A percentile compares a stretch with the other conserved stretches of the same genome.
These are phyloP conservation scores for Coprinopsis marcescibilis DNA, from an alignment of 768 basidiomycete species.

Conservation along the genomic window DNA sequence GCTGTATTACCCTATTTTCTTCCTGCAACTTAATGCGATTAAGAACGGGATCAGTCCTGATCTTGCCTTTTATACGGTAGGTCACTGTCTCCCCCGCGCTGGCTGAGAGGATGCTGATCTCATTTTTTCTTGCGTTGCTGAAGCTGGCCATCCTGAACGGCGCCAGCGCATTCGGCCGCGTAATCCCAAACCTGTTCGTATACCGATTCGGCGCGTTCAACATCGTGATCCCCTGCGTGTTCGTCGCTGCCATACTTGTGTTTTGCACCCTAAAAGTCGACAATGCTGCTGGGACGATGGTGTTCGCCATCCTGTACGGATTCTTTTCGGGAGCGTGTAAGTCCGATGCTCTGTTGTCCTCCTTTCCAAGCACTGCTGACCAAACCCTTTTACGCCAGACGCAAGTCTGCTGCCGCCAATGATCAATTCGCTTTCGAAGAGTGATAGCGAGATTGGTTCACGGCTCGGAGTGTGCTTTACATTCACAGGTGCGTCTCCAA, in stretches of 20 bases:
- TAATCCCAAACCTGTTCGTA: constrained; percentile 39
- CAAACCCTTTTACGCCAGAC: constrained; percentile 23
- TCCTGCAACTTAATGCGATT: constrained; percentile 48
- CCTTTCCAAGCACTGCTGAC: not conserved
- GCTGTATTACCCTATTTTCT: constrained; percentile 49
- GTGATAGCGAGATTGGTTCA: constrained; percentile 48
- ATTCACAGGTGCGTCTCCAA: constrained; percentile 31
- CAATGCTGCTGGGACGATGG: constrained; percentile 27
- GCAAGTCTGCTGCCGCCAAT: constrained; percentile 39
- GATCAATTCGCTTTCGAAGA: constrained; percentile 36
- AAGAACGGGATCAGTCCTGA: constrained; percentile 36
- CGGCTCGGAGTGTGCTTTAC: constrained; percentile 48
- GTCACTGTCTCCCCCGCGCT: constrained; percentile 9
- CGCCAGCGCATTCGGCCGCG: constrained; percentile 40
- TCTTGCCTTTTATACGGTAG: constrained; percentile 55
- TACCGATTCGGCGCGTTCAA: constrained; percentile 35
- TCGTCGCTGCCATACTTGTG: constrained; percentile 28
- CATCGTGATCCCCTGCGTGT: constrained; percentile 29
- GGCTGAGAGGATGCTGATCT: not conserved
- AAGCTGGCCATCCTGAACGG: constrained; percentile 51
- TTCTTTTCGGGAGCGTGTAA: constrained; percentile 42
- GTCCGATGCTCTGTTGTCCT: constrained; percentile 15
- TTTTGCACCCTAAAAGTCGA: constrained; percentile 39
- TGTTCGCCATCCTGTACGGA: constrained; percentile 38
- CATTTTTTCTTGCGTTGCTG: not conserved